A percentile compares a stretch with the other conserved stretches of the same genome.
phyloP scores from a whole-genome alignment of 202 grass and related monocot species.

The Sporobolus alterniflorus region DNA sequence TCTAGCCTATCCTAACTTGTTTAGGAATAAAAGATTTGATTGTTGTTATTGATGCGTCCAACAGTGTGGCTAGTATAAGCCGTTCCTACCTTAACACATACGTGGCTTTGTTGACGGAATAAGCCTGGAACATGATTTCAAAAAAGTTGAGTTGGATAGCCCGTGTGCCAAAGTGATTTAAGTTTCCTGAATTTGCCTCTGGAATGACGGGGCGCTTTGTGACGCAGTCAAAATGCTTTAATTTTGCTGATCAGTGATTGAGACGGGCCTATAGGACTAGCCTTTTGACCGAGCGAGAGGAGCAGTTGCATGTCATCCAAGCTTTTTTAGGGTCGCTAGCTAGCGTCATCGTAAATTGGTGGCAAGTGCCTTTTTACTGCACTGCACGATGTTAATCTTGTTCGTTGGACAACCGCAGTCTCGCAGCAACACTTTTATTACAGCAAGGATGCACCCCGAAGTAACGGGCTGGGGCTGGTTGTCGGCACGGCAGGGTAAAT shows the following conservation, averaged over 20 bases:
- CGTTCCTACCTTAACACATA: too few species aligned
- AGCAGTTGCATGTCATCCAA: not conserved
- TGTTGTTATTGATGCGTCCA: too few species aligned
- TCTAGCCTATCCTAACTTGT: too few species aligned
- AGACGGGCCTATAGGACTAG: not conserved
- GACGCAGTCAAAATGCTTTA: not conserved
- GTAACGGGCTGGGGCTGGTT: not conserved
- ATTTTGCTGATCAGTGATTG: not conserved
- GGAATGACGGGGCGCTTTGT: not conserved
- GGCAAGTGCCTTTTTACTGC: too few species aligned
- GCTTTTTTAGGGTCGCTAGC: not conserved
- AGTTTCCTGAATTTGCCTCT: not conserved
- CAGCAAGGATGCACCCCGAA: not conserved
- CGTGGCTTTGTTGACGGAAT: not conserved
- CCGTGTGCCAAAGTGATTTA: not conserved
- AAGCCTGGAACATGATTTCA: not conserved
- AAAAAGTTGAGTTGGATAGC: not conserved
- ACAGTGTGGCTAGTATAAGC: too few species aligned
- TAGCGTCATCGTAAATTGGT: not conserved
- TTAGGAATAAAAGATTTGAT: too few species aligned
- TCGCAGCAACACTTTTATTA: not conserved
- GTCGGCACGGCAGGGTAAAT: slow-evolving; percentile 21
- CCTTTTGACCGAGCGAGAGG: not conserved
- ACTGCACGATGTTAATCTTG: slow-evolving; percentile 1
- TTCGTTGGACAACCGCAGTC: not conserved